Conservation (phyloP, 1,284 basidiomycete genomes). For the Ceratobasidium theobromae region DNA sequence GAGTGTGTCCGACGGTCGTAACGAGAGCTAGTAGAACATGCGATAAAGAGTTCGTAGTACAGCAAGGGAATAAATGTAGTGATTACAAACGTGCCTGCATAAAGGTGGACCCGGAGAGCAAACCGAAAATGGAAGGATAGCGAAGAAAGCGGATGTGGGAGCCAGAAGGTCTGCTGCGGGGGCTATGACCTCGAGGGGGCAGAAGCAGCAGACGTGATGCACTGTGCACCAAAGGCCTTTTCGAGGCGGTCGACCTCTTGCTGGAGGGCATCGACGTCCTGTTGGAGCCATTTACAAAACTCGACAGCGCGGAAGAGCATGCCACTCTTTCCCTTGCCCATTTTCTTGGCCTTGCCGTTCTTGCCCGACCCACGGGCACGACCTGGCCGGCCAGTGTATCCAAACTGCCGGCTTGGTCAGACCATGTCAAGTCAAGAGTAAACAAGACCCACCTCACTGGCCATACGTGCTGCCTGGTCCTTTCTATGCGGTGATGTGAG, state of each 20-base stretch:
- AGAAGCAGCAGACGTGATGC: too few species aligned
- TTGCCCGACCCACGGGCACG: conserved; percentile 39
- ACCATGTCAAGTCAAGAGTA: background rate
- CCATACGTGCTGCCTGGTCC: conserved; percentile 19
- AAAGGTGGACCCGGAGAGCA: too few species aligned
- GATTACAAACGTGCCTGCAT: too few species aligned
- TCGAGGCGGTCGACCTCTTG: conserved; percentile 33
- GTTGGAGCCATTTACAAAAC: conserved; percentile 33
- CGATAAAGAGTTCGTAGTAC: too few species aligned
- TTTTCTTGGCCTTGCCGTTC: conserved; percentile 37
- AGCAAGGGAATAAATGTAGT: too few species aligned
- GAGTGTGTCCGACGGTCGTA: background rate
- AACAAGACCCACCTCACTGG: conserved; percentile 11
- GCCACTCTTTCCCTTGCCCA: conserved; percentile 40
- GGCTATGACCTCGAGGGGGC: too few species aligned
- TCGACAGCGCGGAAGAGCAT: conserved; percentile 37
- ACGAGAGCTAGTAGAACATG: background rate
- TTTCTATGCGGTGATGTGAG: conserved; percentile 16
- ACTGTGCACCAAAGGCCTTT: too few species aligned
- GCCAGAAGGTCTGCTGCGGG: too few species aligned
- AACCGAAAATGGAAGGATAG: too few species aligned
- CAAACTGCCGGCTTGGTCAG: background rate
- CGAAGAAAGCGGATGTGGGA: too few species aligned
- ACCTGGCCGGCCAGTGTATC: conserved; percentile 18
- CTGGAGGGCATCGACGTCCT: conserved; percentile 32